Evolutionary conservation across 176 grass and related monocot genomes (phyloP).

Genomic region (Lolium rigidum): DNA sequence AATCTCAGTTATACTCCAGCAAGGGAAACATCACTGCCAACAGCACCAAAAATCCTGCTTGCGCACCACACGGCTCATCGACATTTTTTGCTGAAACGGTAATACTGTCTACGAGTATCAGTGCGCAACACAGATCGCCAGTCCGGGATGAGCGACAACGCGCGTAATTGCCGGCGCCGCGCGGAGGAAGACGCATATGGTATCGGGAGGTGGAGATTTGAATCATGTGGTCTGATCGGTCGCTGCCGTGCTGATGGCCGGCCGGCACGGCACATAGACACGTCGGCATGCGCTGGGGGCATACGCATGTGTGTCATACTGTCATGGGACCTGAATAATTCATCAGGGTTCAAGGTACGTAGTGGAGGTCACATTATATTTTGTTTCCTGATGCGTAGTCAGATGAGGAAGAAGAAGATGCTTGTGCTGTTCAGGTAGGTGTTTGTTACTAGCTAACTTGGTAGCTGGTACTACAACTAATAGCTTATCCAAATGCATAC

Average conservation of each 20-base stretch:
- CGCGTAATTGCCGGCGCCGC: no score
- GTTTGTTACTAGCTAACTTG: neutral
- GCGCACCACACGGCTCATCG: no score
- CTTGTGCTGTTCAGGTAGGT: slow-evolving; percentile 19
- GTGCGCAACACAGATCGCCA: no score
- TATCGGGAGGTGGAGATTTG: slow-evolving; percentile 10
- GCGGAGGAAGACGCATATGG: no score
- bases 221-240: slow-evolving; percentile 29
- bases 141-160: no score
- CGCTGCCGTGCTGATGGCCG: slow-evolving; percentile 4
- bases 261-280: slow-evolving; percentile 35
- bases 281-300: slow-evolving; percentile 10
- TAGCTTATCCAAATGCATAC: slow-evolving; percentile 25
- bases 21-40: no score
- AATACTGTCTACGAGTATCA: no score
- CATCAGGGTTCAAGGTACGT: neutral
- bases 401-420: neutral
- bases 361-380: slow-evolving; percentile 11
- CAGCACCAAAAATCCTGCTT: no score
- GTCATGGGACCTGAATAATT: neutral
- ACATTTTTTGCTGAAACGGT: no score
- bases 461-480: neutral
- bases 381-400: neutral
- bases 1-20: no score
- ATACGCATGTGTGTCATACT: neutral